A percentile compares a stretch with the other conserved stretches of the same genome.
Evolutionary conservation across 2,329 filamentous ascomycete genomes (phyloP).

Genomic region (Alternaria gaisen): DNA sequence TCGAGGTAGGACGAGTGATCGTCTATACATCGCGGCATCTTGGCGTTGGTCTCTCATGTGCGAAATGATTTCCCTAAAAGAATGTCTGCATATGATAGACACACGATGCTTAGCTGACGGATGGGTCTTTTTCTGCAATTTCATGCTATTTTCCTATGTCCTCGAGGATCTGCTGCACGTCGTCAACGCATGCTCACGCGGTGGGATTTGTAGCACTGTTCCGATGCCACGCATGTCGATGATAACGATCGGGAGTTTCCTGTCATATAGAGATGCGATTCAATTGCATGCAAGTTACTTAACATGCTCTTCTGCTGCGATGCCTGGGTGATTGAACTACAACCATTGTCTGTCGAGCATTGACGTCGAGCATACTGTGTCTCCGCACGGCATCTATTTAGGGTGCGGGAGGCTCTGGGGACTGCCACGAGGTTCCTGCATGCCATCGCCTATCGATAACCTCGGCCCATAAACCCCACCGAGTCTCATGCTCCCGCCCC

Average conservation of each 20-base stretch:
- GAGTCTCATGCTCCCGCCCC: constrained; percentile 9
- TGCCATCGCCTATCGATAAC: constrained; percentile 26
- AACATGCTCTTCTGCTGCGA: constrained; percentile 14
- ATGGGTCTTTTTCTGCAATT: constrained; percentile 40
- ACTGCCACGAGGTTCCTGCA: constrained; percentile 12
- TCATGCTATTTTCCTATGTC: constrained; percentile 46
- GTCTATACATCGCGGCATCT: constrained; percentile 51
- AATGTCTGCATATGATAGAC: constrained; percentile 49
- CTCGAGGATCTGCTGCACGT: constrained; percentile 45
- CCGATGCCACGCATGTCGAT: constrained; percentile 47
- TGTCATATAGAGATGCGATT: constrained; percentile 50
- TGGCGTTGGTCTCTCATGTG: constrained; percentile 54
- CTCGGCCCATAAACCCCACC: constrained; percentile 39
- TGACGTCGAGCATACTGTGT: background rate
- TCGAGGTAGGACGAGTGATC: constrained; percentile 44
- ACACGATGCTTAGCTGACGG: constrained; percentile 43
- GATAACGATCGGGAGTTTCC: constrained; percentile 52
- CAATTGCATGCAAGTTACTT: constrained; percentile 47
- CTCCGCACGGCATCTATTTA: constrained; percentile 1
- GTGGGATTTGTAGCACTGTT: constrained; percentile 38
- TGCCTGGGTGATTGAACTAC: background rate
- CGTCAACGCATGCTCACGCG: constrained; percentile 47
- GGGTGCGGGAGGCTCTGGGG: constrained; percentile 4
- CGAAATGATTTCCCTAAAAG: constrained; percentile 51
- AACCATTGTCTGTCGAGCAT: background rate